These are phyloP conservation scores for Ophryocystis elektroscirrha DNA, from an alignment of 169 alveolate genomes.

Conservation along the genomic window DNA sequence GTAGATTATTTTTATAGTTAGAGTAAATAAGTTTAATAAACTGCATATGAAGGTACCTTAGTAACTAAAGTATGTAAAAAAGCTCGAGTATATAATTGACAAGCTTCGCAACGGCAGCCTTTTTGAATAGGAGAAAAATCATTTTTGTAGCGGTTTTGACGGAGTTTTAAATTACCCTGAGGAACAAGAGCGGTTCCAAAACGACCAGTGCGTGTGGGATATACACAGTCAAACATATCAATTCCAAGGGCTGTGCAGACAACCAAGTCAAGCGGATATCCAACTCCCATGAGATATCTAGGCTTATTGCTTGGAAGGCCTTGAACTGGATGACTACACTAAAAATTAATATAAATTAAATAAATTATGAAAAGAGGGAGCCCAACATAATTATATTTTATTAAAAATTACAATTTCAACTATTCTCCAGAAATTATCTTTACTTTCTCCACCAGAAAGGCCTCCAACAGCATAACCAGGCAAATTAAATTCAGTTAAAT, in stretches of 20 bases:
- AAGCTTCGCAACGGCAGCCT: slow-evolving; percentile 67
- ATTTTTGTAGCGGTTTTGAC: slow-evolving; percentile 28
- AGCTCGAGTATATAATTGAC: slow-evolving; percentile 68
- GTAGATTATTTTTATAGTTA: too few relatives aligned
- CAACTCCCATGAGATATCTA: slow-evolving; percentile 96
- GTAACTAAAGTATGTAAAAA: slow-evolving; percentile 47
- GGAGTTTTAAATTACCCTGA: slow-evolving; percentile 32
- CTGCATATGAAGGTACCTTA: too few relatives aligned
- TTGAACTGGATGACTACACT: slow-evolving; percentile 20
- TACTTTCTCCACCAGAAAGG: slow-evolving; percentile 91
- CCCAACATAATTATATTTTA: slow-evolving; percentile 26
- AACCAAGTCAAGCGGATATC: slow-evolving; percentile 81
- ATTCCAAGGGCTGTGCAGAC: slow-evolving; percentile 87
- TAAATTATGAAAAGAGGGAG: too few relatives aligned
- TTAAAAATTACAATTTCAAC: slow-evolving; percentile 52
- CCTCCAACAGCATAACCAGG: slow-evolving; percentile 99
- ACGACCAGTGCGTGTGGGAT: slow-evolving; percentile 93
- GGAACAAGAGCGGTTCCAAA: slow-evolving; percentile 78
- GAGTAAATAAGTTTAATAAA: too few relatives aligned
- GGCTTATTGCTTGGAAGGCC: slow-evolving; percentile 50
- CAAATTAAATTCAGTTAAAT: slow-evolving; percentile 12
- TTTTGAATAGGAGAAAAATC: slow-evolving; percentile 64
- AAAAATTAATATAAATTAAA: not conserved
- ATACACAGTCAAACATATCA: slow-evolving; percentile 97
- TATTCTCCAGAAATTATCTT: slow-evolving; percentile 69